These are phyloP conservation scores for Collybia nuda DNA, from an alignment of 768 basidiomycete species.

Conservation along the genomic window DNA sequence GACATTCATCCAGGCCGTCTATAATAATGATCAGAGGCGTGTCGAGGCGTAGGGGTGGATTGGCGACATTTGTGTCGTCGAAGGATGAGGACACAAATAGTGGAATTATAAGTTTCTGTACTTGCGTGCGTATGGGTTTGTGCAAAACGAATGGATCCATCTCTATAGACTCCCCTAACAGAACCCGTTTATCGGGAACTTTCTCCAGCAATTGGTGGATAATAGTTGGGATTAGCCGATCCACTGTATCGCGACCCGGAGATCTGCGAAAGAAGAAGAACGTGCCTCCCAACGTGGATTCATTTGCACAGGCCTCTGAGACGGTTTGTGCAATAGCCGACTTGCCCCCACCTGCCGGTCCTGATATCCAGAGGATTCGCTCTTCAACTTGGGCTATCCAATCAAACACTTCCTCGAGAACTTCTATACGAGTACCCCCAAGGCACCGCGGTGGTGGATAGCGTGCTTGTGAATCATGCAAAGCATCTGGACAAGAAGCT, in stretches of 20 bases:
- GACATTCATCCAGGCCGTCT: slow-evolving; percentile 2
- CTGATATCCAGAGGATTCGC: neutral
- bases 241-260: slow-evolving; percentile 20
- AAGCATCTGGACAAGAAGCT: neutral
- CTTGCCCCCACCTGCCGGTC: slow-evolving; percentile 21
- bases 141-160: neutral
- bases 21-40: neutral
- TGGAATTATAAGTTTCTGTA: slow-evolving; percentile 1
- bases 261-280: slow-evolving; percentile 34
- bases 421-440: neutral
- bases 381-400: neutral
- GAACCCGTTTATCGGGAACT: slow-evolving; percentile 1
- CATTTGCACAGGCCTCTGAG: slow-evolving; percentile 17
- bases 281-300: slow-evolving; percentile 22
- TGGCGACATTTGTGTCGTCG: no score
- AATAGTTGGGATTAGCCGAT: slow-evolving; percentile 26
- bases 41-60: no score
- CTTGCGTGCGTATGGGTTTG: neutral
- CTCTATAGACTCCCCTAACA: neutral
- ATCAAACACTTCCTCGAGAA: neutral
- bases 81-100: no score
- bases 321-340: slow-evolving; percentile 21
- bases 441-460: slow-evolving; percentile 3
- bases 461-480: slow-evolving; percentile 1
- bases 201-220: slow-evolving; percentile 20